phyloP scores from a whole-genome alignment of 805 yeast genomes.

The Pichia cabralensis region DNA sequence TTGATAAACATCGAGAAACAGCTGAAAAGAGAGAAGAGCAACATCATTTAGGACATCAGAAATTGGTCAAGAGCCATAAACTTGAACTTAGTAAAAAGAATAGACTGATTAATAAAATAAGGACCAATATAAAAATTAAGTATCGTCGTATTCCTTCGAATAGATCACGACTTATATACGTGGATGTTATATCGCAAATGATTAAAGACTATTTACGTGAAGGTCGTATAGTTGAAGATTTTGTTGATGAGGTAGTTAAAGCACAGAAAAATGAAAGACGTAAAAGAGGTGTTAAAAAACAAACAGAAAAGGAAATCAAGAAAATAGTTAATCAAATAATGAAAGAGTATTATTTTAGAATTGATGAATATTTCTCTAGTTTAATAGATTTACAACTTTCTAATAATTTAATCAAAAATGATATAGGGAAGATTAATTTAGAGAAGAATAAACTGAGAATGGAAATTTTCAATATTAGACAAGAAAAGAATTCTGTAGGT shows the following conservation, averaged over 20 bases:
- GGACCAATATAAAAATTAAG: constrained; percentile 14
- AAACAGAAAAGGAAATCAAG: neutral
- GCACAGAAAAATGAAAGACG: neutral
- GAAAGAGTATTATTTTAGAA: constrained; percentile 15
- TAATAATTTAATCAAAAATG: constrained; percentile 24
- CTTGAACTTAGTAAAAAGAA: neutral
- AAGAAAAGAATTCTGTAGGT: constrained; percentile 11
- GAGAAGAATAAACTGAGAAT: constrained; percentile 23
- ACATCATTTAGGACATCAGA: too few species aligned
- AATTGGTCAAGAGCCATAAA: neutral
- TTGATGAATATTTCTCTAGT: constrained; percentile 22
- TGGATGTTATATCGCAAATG: constrained; percentile 26
- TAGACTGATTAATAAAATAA: neutral
- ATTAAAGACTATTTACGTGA: constrained; percentile 21
- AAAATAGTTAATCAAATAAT: constrained; percentile 7
- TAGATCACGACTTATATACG: constrained; percentile 20
- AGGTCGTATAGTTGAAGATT: constrained; percentile 10
- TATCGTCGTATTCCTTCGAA: constrained; percentile 22
- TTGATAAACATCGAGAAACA: too few species aligned
- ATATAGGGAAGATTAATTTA: constrained; percentile 20
- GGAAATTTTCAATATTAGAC: constrained; percentile 22
- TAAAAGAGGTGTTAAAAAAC: neutral
- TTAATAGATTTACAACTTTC: constrained; percentile 28
- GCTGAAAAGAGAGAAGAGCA: too few species aligned
- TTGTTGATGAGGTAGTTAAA: neutral